Base-by-base conservation (phyloP, 1,284 basidiomycete species). In the Schizophyllum amplum region DNA sequence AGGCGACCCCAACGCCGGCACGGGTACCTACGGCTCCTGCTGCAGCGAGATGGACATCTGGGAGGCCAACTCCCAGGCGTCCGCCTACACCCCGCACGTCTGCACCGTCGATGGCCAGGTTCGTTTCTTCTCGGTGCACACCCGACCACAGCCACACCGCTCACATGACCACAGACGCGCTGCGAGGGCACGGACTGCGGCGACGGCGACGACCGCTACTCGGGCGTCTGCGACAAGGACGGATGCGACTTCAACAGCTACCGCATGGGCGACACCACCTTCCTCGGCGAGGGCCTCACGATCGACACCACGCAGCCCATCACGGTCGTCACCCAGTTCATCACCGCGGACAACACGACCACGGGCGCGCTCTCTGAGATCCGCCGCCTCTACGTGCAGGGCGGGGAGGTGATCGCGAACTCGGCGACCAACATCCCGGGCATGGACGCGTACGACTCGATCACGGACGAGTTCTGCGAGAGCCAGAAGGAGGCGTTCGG, bases 161-260 rank as follows among this genome's bases (percentile, higher is more conserved):
- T 56, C 25, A 58, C 24, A 52, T 22, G 5, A 6, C n/a, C 5
- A 7, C 24, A 26, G 21, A 17, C 21, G 6, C 21, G 24, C 51
- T 52, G 51, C 51, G 52, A 53, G 26, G 20, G 26, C 27, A 47
- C 33, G 11, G 68, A 71, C 53, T 78, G 76, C 63, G 71, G 70
- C 58, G 68, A 68, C 59, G 66, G 65, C 54, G 66, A 65, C 63
- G 60, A 69, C 60, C 70, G 75, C 55, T 75, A 77, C 67, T 67
- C 63, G 61, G 73, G 74, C 53, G 65, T 76, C 58, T 80, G 78
- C 67, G 78, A 80, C 68, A 72, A 73, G 64, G 75, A 77, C 60
- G 79, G 79, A 53, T 80, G 79, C 69, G 79, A 81, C 64, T 80
- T 79, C 74, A 81, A 80, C 74, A 75, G 78, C 51, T 81, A 66